A percentile compares a stretch with the other conserved stretches of the same genome.
These are phyloP conservation scores for Gracilariopsis chorda DNA, from an alignment of 23 red algal genomes.

Conservation along the genomic window DNA sequence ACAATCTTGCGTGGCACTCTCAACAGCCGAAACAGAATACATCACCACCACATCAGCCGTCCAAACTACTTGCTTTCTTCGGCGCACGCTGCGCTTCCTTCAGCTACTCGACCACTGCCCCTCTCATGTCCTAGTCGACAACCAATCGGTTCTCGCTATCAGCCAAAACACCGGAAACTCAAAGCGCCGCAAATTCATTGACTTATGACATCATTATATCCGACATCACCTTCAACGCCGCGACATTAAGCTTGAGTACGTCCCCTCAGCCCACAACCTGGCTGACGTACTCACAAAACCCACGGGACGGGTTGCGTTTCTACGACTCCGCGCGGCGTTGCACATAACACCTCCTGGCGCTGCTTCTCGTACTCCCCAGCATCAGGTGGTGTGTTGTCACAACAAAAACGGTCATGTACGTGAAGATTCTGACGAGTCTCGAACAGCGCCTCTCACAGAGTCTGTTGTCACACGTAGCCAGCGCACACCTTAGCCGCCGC, in stretches of 20 bases:
- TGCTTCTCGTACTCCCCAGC: neutral
- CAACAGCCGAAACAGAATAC: neutral
- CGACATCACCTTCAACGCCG: neutral
- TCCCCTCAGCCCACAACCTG: neutral
- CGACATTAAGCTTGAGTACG: neutral
- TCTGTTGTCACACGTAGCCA: no score
- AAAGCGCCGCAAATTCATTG: constrained; percentile 46
- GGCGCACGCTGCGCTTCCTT: neutral
- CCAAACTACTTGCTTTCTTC: neutral
- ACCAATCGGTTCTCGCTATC: neutral
- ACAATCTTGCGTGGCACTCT: neutral
- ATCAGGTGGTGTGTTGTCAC: constrained; percentile 36
- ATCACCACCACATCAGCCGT: neutral
- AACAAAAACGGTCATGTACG: no score
- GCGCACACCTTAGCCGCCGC: no score
- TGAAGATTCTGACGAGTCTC: no score
- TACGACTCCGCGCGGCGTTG: neutral
- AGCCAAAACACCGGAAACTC: neutral
- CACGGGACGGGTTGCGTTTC: neutral
- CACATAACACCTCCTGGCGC: neutral
- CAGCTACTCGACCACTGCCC: neutral
- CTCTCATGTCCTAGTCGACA: neutral
- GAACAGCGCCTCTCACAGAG: no score
- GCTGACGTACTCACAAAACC: constrained; percentile 9
- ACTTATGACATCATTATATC: constrained; percentile 2